phyloP scores from a whole-genome alignment of 345 rosid species.

The Streptanthus diversifolius region DNA sequence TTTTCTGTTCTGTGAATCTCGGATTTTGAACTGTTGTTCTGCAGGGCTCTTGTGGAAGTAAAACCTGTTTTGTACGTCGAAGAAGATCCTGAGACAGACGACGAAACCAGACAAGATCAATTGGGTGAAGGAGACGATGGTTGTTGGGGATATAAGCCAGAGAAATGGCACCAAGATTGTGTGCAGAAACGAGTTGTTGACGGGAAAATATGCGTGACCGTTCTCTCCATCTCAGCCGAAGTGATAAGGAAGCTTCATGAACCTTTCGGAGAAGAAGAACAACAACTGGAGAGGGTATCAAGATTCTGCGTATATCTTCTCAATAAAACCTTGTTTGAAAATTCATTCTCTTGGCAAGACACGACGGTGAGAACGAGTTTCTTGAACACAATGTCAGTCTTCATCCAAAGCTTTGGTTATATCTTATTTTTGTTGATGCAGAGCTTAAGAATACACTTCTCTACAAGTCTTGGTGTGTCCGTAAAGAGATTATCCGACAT shows the following conservation, averaged over 20 bases:
- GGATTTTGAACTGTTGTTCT: conserved; percentile 17
- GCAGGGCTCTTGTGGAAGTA: conserved; percentile 85
- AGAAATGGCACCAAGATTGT: conserved; percentile 78
- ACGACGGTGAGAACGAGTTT: conserved; percentile 48
- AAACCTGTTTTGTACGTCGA: conserved; percentile 72
- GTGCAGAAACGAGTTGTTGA: conserved; percentile 61
- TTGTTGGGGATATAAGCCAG: conserved; percentile 59
- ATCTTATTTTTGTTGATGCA: conserved; percentile 27
- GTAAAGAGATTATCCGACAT: conserved; percentile 37
- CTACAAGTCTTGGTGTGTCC: conserved; percentile 43
- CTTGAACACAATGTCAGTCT: background rate
- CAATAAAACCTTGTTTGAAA: conserved; percentile 52
- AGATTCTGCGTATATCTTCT: conserved; percentile 77
- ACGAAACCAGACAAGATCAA: conserved; percentile 30
- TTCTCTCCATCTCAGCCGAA: conserved; percentile 56
- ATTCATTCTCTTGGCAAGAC: conserved; percentile 68
- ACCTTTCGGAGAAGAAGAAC: conserved; percentile 30
- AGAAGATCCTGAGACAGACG: conserved; percentile 38
- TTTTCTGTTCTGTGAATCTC: background rate
- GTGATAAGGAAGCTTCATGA: conserved; percentile 40
- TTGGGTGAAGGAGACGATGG: conserved; percentile 22
- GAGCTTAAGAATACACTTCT: conserved; percentile 66
- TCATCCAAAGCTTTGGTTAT: conserved; percentile 13
- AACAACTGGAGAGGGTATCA: conserved; percentile 44
- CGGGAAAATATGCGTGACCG: conserved; percentile 56